These are phyloP conservation scores for Rauvolfia tetraphylla DNA, from an alignment of 257 asterid genomes.

Conservation along the genomic window DNA sequence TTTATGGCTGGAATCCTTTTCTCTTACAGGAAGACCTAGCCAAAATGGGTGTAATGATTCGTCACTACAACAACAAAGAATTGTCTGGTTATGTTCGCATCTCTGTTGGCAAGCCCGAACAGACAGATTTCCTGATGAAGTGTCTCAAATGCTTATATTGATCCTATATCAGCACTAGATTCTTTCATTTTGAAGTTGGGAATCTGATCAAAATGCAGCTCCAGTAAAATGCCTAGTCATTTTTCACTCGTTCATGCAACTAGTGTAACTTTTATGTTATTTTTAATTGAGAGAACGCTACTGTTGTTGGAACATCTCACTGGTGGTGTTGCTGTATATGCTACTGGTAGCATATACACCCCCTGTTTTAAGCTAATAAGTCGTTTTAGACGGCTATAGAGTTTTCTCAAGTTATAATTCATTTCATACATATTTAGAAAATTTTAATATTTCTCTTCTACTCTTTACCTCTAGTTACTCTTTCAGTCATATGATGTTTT, in stretches of 20 bases:
- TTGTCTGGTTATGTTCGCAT: slow-evolving; percentile 81
- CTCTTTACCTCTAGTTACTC: no score
- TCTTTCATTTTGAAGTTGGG: not conserved
- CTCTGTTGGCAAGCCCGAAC: slow-evolving; percentile 95
- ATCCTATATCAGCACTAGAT: not conserved
- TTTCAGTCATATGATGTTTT: no score
- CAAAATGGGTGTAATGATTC: slow-evolving; percentile 87
- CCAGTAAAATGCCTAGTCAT: no score
- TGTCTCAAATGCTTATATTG: slow-evolving; percentile 49
- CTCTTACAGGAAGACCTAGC: slow-evolving; percentile 82
- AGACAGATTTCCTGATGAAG: slow-evolving; percentile 70
- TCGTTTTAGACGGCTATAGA: no score
- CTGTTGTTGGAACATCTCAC: no score
- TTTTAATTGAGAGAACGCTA: no score
- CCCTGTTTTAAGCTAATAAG: no score
- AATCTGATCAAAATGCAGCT: not conserved
- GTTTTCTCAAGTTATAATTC: no score
- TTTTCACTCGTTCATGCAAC: not conserved
- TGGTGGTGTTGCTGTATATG: no score
- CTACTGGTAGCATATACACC: no score
- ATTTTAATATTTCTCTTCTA: no score
- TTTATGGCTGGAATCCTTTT: not conserved
- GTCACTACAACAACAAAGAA: slow-evolving; percentile 88
- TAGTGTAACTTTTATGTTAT: not conserved
- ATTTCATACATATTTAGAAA: no score